Conservation (phyloP, 106 monocot species). For the Dendrobium huoshanense region DNA sequence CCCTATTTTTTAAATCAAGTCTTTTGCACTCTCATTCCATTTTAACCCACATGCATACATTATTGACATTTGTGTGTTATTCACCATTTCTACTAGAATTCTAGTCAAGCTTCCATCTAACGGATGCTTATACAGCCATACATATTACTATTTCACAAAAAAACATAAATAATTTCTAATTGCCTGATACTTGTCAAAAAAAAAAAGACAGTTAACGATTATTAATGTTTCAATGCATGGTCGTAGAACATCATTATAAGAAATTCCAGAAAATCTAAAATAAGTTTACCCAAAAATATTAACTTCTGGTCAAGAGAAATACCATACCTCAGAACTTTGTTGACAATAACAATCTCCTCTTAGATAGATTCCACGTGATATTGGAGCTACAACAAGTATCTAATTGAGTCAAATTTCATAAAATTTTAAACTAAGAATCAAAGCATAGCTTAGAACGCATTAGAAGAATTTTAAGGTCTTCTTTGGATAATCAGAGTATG, state of each 20-base stretch:
- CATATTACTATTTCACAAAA: background rate
- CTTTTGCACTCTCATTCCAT: too few species aligned
- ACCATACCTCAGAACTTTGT: slow-evolving; percentile 67
- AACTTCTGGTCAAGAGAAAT: background rate
- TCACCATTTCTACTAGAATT: too few species aligned
- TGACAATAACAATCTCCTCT: slow-evolving; percentile 55
- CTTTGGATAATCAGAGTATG: background rate
- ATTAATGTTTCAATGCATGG: background rate
- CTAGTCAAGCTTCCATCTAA: background rate
- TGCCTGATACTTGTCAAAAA: background rate
- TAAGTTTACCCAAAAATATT: background rate
- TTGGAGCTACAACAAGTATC: slow-evolving; percentile 48
- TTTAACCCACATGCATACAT: too few species aligned
- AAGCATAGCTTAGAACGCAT: background rate
- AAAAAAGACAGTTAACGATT: background rate
- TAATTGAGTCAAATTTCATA: background rate
- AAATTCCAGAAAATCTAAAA: background rate
- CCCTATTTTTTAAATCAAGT: too few species aligned
- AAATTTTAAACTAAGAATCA: background rate
- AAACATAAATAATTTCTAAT: background rate
- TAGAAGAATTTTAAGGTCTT: background rate
- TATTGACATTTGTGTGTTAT: too few species aligned
- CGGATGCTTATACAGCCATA: background rate
- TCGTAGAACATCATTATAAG: background rate
- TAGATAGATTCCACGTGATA: slow-evolving; percentile 83